Percentiles rank a stretch among this genome's conserved stretches.
Evolutionary conservation across 805 yeast genomes (phyloP).

Genomic region (Pichia nakasei): DNA sequence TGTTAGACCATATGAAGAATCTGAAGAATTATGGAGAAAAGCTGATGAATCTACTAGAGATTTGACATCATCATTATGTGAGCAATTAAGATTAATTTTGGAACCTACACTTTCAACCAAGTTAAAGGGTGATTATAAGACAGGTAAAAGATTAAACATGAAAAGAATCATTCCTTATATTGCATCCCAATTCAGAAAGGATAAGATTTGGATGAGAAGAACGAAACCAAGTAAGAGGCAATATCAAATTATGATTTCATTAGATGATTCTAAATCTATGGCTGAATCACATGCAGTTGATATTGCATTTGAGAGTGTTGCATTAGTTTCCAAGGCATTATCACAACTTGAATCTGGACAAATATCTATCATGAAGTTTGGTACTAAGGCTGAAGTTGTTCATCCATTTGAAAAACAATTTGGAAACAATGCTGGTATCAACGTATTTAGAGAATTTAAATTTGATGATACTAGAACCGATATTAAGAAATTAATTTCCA

Average conservation of each 20-base stretch:
- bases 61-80: conserved; percentile 78
- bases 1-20: conserved; percentile 38
- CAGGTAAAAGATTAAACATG: conserved; percentile 96
- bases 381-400: conserved; percentile 72
- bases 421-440: conserved; percentile 73
- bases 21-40: conserved; percentile 71
- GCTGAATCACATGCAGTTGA: conserved; percentile 84
- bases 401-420: conserved; percentile 88
- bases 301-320: conserved; percentile 89
- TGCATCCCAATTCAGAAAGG: conserved; percentile 95
- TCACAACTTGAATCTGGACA: conserved; percentile 94
- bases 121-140: conserved; percentile 88
- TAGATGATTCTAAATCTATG: conserved; percentile 97
- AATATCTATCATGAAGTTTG: conserved; percentile 82
- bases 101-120: conserved; percentile 97
- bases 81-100: conserved; percentile 82
- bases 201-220: conserved; percentile 95
- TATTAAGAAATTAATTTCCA: conserved; percentile 60
- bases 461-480: conserved; percentile 87
- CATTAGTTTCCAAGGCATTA: conserved; percentile 86
- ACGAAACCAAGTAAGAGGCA: conserved; percentile 96
- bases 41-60: conserved; percentile 85
- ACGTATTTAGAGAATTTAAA: conserved; percentile 78
- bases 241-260: conserved; percentile 94
- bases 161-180: conserved; percentile 95